Evolutionary conservation across 1,284 basidiomycete genomes (phyloP).

Genomic region (Mixia osmundae): DNA sequence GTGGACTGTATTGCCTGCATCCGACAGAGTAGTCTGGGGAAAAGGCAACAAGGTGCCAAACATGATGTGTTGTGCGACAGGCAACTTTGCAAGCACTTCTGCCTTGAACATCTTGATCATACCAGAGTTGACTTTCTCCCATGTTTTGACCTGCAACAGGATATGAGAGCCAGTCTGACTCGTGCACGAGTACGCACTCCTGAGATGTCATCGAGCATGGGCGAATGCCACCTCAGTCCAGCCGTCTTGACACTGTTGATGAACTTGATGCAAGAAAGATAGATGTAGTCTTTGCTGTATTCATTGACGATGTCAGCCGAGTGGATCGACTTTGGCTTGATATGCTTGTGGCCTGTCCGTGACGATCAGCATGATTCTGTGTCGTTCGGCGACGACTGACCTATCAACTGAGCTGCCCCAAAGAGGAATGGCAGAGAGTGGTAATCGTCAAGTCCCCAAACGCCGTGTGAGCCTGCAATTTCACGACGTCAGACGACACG

Average conservation of each 20-base stretch:
- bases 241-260: slow-evolving; percentile 95
- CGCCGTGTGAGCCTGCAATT: slow-evolving; percentile 53
- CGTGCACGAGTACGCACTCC: slow-evolving; percentile 31
- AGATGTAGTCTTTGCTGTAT: slow-evolving; percentile 82
- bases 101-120: slow-evolving; percentile 97
- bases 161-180: too few relatives aligned
- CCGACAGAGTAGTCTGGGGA: slow-evolving; percentile 29
- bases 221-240: slow-evolving; percentile 89
- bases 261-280: slow-evolving; percentile 84
- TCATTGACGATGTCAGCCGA: slow-evolving; percentile 81
- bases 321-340: slow-evolving; percentile 79
- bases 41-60: slow-evolving; percentile 68
- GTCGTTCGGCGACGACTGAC: background rate
- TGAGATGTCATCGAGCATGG: slow-evolving; percentile 96
- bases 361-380: background rate
- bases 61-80: slow-evolving; percentile 87
- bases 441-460: slow-evolving; percentile 96
- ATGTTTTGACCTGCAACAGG: slow-evolving; percentile 50
- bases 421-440: slow-evolving; percentile 31
- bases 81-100: slow-evolving; percentile 83
- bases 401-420: slow-evolving; percentile 15
- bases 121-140: slow-evolving; percentile 91
- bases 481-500: too few relatives aligned
- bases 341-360: slow-evolving; percentile 55
- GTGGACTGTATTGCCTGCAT: slow-evolving; percentile 23